Percentiles rank a stretch among this genome's conserved stretches.
Evolutionary conservation across 2,329 filamentous ascomycete genomes (phyloP).

Genomic region (Calcarisporium arbuscula): DNA sequence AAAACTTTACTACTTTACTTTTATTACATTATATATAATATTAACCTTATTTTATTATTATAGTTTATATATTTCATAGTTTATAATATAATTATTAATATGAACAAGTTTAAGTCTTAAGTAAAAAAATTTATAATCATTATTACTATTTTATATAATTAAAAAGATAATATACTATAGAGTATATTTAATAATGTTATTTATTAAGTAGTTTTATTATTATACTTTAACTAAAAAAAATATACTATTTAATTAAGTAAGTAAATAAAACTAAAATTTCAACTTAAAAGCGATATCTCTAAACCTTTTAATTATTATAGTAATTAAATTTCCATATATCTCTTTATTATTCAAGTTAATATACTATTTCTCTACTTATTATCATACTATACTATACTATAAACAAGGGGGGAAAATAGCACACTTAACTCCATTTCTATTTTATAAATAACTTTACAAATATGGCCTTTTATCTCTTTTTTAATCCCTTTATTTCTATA

Average conservation of each 20-base stretch:
- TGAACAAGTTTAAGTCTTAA: not conserved
- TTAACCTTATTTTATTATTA: constrained; percentile 2
- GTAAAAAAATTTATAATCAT: constrained; percentile 1
- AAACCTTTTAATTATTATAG: not conserved
- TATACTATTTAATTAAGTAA: not conserved
- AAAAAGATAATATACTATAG: constrained; percentile 1
- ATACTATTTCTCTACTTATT: not conserved
- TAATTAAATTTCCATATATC: not conserved
- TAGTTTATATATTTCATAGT: constrained; percentile 1
- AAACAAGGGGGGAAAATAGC: not conserved
- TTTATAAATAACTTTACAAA: not conserved
- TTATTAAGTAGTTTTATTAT: too few species aligned
- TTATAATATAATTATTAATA: constrained; percentile 2
- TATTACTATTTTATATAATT: constrained; percentile 1
- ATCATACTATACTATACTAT: not conserved
- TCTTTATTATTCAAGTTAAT: not conserved
- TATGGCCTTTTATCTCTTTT: not conserved
- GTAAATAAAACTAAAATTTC: not conserved
- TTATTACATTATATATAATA: not conserved
- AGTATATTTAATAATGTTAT: not conserved
- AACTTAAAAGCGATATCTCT: not conserved
- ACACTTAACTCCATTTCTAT: not conserved
- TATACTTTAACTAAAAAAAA: too few species aligned
- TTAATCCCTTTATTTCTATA: not conserved
- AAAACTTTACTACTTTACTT: constrained; percentile 2